Percentiles rank a stretch among this genome's conserved stretches.
phyloP scores from a whole-genome alignment of 1,139 yeast species.

The Geotrichum phurueaensis region DNA sequence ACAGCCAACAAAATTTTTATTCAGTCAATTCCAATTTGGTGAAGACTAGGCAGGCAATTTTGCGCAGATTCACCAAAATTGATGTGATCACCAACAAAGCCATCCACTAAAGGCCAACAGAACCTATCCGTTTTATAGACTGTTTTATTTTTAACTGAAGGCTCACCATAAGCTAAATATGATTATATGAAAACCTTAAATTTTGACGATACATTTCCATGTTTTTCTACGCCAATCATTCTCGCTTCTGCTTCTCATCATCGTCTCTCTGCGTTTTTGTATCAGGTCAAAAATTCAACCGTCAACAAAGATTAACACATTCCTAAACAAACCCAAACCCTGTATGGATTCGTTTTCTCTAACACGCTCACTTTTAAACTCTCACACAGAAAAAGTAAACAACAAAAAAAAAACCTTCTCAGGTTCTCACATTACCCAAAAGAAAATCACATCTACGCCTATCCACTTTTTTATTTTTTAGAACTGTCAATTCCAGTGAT shows the following conservation, averaged over 20 bases:
- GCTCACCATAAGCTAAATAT: too few relatives aligned
- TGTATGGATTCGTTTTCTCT: neutral
- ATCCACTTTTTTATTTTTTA: neutral
- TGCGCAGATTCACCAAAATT: neutral
- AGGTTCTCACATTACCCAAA: neutral
- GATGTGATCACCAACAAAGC: neutral
- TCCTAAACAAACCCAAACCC: neutral
- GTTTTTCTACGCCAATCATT: too few relatives aligned
- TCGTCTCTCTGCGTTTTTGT: neutral
- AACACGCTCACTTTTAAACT: neutral
- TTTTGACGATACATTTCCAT: too few relatives aligned
- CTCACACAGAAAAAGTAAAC: neutral
- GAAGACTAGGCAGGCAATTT: neutral
- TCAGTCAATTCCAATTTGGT: neutral
- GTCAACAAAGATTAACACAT: neutral
- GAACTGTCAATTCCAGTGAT: neutral
- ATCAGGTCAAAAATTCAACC: neutral
- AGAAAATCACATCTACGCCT: neutral
- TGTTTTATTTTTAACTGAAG: too few relatives aligned
- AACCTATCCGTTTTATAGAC: neutral
- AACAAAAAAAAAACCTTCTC: neutral
- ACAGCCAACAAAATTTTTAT: neutral
- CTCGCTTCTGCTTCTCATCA: neutral
- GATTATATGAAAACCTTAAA: too few relatives aligned
- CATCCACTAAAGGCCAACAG: too few relatives aligned